These are phyloP conservation scores for Neonectria hederae DNA, from an alignment of 2,329 filamentous ascomycete genomes.

Conservation along the genomic window DNA sequence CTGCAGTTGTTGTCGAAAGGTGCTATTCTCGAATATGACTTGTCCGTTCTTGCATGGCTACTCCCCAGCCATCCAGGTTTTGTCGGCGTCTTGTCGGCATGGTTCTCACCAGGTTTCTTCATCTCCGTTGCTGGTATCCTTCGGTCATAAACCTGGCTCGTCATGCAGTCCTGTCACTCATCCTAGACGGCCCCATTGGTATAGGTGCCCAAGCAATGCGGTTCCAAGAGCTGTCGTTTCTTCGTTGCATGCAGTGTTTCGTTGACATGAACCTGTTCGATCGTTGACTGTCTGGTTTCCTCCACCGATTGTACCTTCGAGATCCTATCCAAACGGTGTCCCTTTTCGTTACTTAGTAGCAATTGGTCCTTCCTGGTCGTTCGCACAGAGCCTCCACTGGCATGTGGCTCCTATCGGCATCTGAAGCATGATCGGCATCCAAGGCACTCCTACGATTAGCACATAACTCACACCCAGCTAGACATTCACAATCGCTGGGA, in stretches of 20 bases:
- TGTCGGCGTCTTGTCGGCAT: background rate
- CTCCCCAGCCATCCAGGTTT: background rate
- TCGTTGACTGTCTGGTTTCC: background rate
- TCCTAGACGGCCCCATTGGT: background rate
- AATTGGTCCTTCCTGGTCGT: background rate
- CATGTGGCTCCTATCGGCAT: background rate
- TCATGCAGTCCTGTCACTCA: background rate
- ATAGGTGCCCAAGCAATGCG: background rate
- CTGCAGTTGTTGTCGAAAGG: background rate
- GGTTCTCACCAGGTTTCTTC: background rate
- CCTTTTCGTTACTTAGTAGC: background rate
- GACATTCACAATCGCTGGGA: conserved; percentile 33
- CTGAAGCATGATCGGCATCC: background rate
- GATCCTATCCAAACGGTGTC: background rate
- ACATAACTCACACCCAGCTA: conserved; percentile 8
- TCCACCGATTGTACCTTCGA: background rate
- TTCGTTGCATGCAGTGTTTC: background rate
- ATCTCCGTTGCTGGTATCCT: background rate
- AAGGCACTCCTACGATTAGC: background rate
- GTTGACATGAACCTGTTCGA: background rate
- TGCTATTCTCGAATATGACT: background rate
- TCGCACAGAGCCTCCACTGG: background rate
- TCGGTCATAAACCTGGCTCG: background rate
- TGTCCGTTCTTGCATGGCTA: background rate
- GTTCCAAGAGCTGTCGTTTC: background rate